Evolutionary conservation across 495 filamentous ascomycete genomes (phyloP).

Genomic region (Daldinia vernicosa): DNA sequence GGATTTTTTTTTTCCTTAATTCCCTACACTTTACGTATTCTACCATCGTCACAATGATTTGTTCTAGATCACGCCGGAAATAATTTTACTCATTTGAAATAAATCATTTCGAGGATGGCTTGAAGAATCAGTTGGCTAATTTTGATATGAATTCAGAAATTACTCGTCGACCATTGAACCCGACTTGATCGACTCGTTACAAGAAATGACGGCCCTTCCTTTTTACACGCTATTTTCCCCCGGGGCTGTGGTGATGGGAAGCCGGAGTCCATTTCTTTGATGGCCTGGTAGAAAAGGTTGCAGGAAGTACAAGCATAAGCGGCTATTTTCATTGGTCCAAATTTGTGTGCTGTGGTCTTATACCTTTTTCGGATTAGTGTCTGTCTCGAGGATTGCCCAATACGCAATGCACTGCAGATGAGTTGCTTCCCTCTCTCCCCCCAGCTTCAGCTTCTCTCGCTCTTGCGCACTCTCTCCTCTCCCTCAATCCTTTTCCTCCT

Average conservation of each 20-base stretch:
- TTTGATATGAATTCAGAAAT: conserved; percentile 11
- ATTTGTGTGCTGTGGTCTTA: conserved; percentile 13
- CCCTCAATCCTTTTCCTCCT: conserved; percentile 5
- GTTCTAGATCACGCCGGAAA: conserved; percentile 5
- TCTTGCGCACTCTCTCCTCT: conserved; percentile 3
- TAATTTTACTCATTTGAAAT: conserved; percentile 11
- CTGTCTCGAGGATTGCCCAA: conserved; percentile 35
- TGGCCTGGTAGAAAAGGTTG: conserved; percentile 25
- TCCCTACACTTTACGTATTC: conserved; percentile 18
- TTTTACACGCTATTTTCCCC: conserved; percentile 16
- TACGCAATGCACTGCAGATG: conserved; percentile 29
- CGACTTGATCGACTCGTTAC: conserved; percentile 16
- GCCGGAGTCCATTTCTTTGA: conserved; percentile 23
- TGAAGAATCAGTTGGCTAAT: neutral
- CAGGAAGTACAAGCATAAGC: conserved; percentile 26
- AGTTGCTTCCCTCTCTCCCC: conserved; percentile 38
- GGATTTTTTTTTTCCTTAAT: conserved; percentile 7
- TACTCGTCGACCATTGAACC: conserved; percentile 13
- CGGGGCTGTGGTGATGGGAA: conserved; percentile 32
- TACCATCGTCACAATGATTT: conserved; percentile 12
- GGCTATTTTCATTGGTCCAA: conserved; percentile 25
- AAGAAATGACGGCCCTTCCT: conserved; percentile 14
- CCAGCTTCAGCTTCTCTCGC: conserved; percentile 4
- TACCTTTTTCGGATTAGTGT: conserved; percentile 23
- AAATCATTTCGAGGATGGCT: neutral